These are phyloP conservation scores for Globisporangium middletonii DNA, from an alignment of 352 stramenopile species.

Conservation along the genomic window DNA sequence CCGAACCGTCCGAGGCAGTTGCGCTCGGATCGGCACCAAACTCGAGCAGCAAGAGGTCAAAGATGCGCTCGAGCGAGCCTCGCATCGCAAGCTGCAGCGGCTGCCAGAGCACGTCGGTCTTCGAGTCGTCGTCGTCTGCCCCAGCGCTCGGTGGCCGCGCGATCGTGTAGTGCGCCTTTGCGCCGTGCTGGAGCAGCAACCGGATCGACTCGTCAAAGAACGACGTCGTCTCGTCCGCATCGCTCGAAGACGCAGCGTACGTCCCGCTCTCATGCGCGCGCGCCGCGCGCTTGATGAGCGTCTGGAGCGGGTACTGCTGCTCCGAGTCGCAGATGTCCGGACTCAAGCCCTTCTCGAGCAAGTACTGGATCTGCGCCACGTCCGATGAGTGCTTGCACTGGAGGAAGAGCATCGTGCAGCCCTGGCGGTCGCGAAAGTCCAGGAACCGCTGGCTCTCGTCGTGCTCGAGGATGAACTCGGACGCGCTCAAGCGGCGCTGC, in stretches of 20 bases:
- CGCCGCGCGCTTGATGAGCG: conserved; percentile 34
- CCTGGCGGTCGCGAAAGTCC: conserved; percentile 67
- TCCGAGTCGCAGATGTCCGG: conserved; percentile 65
- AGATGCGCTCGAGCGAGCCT: conserved; percentile 32
- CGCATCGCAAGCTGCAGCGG: conserved; percentile 59
- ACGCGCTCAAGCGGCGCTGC: conserved; percentile 49
- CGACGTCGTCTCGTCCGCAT: conserved; percentile 2
- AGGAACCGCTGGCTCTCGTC: conserved; percentile 54
- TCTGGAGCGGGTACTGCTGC: conserved; percentile 51
- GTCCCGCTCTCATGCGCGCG: conserved; percentile 1
- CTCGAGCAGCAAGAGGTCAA: conserved; percentile 44
- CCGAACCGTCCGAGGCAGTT: conserved; percentile 30
- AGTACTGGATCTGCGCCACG: conserved; percentile 54
- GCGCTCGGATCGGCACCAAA: conserved; percentile 33
- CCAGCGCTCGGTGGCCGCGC: conserved; percentile 11
- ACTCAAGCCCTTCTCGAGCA: conserved; percentile 63
- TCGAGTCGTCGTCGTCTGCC: conserved; percentile 9
- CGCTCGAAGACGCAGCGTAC: neutral
- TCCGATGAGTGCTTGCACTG: conserved; percentile 70
- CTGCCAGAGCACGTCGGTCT: conserved; percentile 20
- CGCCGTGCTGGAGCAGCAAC: conserved; percentile 46
- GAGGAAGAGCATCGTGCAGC: conserved; percentile 77
- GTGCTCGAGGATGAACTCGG: conserved; percentile 59
- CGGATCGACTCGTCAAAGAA: conserved; percentile 51
- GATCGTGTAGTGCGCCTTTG: conserved; percentile 39